Percentiles rank a stretch among this genome's conserved stretches.
phyloP scores from a whole-genome alignment of 129 eudicot genomes.

The Sambucus nigra region DNA sequence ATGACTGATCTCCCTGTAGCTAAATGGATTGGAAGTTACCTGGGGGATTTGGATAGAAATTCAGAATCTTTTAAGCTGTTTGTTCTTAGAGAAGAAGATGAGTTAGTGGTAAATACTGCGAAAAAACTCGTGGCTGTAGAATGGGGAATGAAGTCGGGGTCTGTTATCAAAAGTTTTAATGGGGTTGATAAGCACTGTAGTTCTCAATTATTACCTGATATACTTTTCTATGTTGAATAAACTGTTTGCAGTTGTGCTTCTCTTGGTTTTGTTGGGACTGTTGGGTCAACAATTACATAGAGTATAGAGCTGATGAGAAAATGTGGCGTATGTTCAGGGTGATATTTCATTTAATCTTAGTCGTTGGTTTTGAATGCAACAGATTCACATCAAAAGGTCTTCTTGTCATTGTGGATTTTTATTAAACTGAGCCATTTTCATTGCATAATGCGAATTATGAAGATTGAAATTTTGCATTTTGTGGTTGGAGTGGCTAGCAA shows the following conservation, averaged over 20 bases:
- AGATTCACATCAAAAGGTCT: neutral
- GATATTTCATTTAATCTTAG: conserved; percentile 9
- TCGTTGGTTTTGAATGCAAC: neutral
- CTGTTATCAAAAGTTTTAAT: conserved; percentile 13
- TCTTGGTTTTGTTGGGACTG: conserved; percentile 90
- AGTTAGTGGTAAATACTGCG: conserved; percentile 43
- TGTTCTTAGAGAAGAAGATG: conserved; percentile 49
- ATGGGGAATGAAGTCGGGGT: conserved; percentile 19
- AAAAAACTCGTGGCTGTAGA: conserved; percentile 30
- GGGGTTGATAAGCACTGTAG: conserved; percentile 24
- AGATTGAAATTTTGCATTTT: neutral
- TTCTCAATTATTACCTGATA: conserved; percentile 38
- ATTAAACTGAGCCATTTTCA: neutral
- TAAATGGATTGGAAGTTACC: conserved; percentile 81
- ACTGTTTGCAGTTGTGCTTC: conserved; percentile 84
- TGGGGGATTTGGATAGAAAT: conserved; percentile 65
- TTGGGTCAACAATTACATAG: conserved; percentile 85
- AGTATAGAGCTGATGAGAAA: conserved; percentile 69
- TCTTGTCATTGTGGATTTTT: neutral
- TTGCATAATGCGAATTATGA: neutral
- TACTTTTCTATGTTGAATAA: conserved; percentile 71
- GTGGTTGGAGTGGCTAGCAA: neutral
- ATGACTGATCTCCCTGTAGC: conserved; percentile 87
- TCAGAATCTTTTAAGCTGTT: conserved; percentile 49
- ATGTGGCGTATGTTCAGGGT: conserved; percentile 36